Base-by-base conservation (phyloP, 169 alveolate genomes). In the Plasmodium coatneyi region DNA sequence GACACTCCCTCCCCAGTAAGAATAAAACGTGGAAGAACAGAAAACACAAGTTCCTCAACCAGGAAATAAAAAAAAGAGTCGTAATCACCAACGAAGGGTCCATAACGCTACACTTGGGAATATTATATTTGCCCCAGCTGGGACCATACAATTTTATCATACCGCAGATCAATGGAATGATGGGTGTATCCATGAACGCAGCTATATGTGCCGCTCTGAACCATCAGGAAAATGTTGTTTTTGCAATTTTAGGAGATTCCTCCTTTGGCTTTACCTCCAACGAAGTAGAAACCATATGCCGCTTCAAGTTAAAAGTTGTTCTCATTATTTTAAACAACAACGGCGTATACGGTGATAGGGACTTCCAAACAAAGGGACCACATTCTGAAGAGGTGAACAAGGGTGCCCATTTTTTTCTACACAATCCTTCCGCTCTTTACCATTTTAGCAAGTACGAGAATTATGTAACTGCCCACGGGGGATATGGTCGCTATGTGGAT, bases 171-270 rank as follows among this genome's bases (percentile, higher is more conserved):
- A 87, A 87, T 76, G 93, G 93, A 6, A 87, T 87, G 93, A 87
- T 87, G 93, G 93, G 93, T 16, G 52, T 87, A 36, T 78, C 93
- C 60, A 87, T 87, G 93, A 87, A 87, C 71, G 93, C 93, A 54
- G 39, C 83, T 60, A 87, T 87, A 9, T 32, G 78, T 56, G 87
- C 90, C 16, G 80, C 93, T 16, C 66, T 87, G 49, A 56, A 87
- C 22, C 30, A 87, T 79, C 81, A 74, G 22, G 71, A 54, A 32
- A 79, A 78, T 66, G 32, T 87, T 6, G 56, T 56, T 22, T 87
- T 87, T 52, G 80, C 90, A 28, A 87, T 87, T 56, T 87, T 87
- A 41, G 93, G 93, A 43, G 93, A 87, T 87, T 87, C 93, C 16
- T 87, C 93, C 6, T 87, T 87, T 87, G 93, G 93, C 6, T 87